These are phyloP conservation scores for Arabidopsis arenosa DNA, from an alignment of 345 rosid genomes.

Conservation along the genomic window DNA sequence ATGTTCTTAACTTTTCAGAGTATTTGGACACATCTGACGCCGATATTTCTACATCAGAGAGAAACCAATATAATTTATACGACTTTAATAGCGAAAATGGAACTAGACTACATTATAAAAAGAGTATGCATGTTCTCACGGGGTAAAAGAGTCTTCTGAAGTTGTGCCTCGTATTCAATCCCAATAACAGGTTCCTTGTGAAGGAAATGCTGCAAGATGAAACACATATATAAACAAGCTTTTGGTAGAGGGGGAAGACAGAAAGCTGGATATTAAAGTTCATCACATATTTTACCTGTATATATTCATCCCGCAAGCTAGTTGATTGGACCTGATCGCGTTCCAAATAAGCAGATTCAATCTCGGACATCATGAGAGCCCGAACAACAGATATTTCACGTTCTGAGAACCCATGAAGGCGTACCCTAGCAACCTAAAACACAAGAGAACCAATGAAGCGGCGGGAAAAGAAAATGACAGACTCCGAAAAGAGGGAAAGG, in stretches of 20 bases:
- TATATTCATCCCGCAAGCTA: constrained; percentile 82
- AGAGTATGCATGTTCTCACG: constrained; percentile 59
- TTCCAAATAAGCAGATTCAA: constrained; percentile 94
- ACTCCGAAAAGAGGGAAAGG: constrained; percentile 21
- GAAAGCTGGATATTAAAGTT: not conserved
- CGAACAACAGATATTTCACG: constrained; percentile 84
- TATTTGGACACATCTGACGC: constrained; percentile 78
- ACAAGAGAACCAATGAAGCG: constrained; percentile 28
- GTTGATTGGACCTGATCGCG: constrained; percentile 94
- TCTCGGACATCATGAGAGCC: constrained; percentile 82
- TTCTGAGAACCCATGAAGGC: constrained; percentile 91
- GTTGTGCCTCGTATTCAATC: constrained; percentile 86
- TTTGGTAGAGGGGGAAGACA: constrained; percentile 24
- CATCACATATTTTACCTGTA: constrained; percentile 60
- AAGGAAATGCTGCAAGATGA: constrained; percentile 69
- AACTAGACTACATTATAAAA: constrained; percentile 29
- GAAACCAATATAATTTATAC: constrained; percentile 22
- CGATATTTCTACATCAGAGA: constrained; percentile 62
- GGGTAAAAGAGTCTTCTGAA: constrained; percentile 85
- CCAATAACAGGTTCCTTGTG: constrained; percentile 85
- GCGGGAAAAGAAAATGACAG: constrained; percentile 20
- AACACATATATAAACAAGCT: constrained; percentile 6
- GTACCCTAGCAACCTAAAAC: constrained; percentile 82
- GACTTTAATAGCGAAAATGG: constrained; percentile 8
- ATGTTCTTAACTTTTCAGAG: constrained; percentile 73